Evolutionary conservation across 805 yeast genomes (phyloP).

Genomic region (Hyphopichia homilentoma): DNA sequence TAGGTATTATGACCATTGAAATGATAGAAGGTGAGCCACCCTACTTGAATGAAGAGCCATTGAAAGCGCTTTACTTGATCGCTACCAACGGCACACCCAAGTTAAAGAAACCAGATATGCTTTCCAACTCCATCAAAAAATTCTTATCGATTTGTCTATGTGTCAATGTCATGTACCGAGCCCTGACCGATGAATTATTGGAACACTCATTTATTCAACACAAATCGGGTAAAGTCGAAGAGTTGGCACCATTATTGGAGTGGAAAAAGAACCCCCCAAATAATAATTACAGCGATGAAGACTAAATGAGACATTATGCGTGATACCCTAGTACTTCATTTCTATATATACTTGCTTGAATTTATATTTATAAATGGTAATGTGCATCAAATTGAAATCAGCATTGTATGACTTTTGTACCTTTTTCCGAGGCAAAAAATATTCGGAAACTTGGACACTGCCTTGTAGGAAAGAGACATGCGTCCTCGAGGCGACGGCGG

Average conservation of each 20-base stretch:
- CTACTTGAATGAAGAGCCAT: constrained; percentile 73
- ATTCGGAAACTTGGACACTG: too few relatives aligned
- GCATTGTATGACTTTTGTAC: too few relatives aligned
- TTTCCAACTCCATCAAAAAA: constrained; percentile 75
- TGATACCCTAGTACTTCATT: too few relatives aligned
- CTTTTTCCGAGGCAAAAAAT: too few relatives aligned
- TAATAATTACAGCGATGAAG: constrained; percentile 5
- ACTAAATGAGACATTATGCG: too few relatives aligned
- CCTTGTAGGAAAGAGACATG: too few relatives aligned
- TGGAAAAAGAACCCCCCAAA: constrained; percentile 31
- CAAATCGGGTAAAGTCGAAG: constrained; percentile 58
- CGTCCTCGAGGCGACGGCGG: too few relatives aligned
- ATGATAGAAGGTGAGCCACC: constrained; percentile 89
- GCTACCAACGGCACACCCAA: constrained; percentile 82
- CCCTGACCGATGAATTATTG: constrained; percentile 82
- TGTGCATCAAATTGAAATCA: too few relatives aligned
- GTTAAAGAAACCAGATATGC: constrained; percentile 60
- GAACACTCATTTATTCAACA: constrained; percentile 66
- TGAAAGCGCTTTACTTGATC: constrained; percentile 70
- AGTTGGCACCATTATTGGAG: constrained; percentile 56
- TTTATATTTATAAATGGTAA: too few relatives aligned
- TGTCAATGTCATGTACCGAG: constrained; percentile 90
- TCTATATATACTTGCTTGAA: too few relatives aligned
- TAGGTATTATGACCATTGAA: constrained; percentile 83
- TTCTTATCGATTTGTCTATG: constrained; percentile 88